A percentile compares a stretch with the other conserved stretches of the same genome.
Evolutionary conservation across 306 rosid species (phyloP).

Genomic region (Trifolium dubium): DNA sequence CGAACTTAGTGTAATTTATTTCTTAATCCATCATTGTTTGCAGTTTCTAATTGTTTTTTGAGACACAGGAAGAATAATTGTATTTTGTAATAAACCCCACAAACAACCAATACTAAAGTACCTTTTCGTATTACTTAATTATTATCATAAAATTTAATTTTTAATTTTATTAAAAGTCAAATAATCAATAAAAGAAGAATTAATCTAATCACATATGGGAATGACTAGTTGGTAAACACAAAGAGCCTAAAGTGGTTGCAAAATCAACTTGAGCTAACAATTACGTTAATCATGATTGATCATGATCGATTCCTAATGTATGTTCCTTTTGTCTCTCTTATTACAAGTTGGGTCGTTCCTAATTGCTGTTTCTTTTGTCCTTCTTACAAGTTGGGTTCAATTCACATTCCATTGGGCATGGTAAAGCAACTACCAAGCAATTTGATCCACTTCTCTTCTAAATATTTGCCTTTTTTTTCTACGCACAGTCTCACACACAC

Average conservation of each 20-base stretch:
- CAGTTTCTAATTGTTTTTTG: background rate
- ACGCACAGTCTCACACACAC: too few species aligned
- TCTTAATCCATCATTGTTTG: slow-evolving; percentile 2
- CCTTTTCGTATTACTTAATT: background rate
- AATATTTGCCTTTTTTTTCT: background rate
- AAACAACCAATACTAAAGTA: slow-evolving; percentile 14
- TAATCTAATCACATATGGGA: slow-evolving; percentile 7
- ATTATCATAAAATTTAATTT: background rate
- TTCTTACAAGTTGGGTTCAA: slow-evolving; percentile 29
- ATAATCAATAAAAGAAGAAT: background rate
- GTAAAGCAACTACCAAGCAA: slow-evolving; percentile 24
- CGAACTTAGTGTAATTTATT: background rate
- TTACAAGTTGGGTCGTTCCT: slow-evolving; percentile 37
- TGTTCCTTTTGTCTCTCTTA: slow-evolving; percentile 33
- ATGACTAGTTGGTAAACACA: background rate
- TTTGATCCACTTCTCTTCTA: slow-evolving; percentile 1
- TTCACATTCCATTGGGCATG: slow-evolving; percentile 14
- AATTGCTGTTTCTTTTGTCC: slow-evolving; percentile 35
- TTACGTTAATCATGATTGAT: slow-evolving; percentile 34
- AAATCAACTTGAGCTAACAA: slow-evolving; percentile 37
- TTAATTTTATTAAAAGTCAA: background rate
- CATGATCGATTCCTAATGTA: slow-evolving; percentile 15
- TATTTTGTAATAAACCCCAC: slow-evolving; percentile 1
- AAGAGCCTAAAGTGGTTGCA: slow-evolving; percentile 1
- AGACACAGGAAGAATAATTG: background rate